Conservation (phyloP, 306 rosid genomes). For the Fragaria ananassa region DNA sequence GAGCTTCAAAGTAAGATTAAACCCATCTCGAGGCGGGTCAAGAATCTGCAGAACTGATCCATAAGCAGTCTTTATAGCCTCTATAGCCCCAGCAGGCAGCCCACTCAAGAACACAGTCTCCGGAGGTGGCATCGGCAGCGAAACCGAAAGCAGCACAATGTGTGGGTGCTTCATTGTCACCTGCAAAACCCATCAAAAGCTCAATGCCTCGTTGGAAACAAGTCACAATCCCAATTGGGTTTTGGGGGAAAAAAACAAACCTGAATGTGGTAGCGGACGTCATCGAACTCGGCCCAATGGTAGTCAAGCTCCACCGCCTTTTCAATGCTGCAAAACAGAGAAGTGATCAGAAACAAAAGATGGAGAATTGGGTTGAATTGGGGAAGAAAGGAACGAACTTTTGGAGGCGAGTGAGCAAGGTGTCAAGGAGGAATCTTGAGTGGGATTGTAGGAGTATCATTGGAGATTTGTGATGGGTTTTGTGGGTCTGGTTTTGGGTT, state of each 20-base stretch:
- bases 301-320: constrained; percentile 82
- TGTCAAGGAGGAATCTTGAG: constrained; percentile 85
- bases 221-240: constrained; percentile 5
- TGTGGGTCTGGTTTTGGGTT: background rate
- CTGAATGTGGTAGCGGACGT: constrained; percentile 91
- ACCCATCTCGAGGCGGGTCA: constrained; percentile 97
- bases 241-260: constrained; percentile 20
- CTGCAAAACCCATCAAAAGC: constrained; percentile 29
- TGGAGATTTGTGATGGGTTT: constrained; percentile 18
- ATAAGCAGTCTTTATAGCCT: constrained; percentile 87
- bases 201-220: background rate
- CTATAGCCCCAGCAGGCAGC: constrained; percentile 89
- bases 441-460: constrained; percentile 93
- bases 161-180: constrained; percentile 79
- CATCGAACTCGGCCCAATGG: constrained; percentile 94
- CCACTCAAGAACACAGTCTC: constrained; percentile 73
- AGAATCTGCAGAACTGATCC: constrained; percentile 73
- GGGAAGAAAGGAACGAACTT: constrained; percentile 37
- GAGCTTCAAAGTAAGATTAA: constrained; percentile 84
- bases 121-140: constrained; percentile 80
- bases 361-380: background rate
- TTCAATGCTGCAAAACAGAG: constrained; percentile 60
- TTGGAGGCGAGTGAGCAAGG: constrained; percentile 67
- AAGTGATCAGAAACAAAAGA: background rate
- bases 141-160: constrained; percentile 64